Base-by-base conservation (phyloP, 805 yeast genomes). In the Sugiyamaella boreocaroliniensis region DNA sequence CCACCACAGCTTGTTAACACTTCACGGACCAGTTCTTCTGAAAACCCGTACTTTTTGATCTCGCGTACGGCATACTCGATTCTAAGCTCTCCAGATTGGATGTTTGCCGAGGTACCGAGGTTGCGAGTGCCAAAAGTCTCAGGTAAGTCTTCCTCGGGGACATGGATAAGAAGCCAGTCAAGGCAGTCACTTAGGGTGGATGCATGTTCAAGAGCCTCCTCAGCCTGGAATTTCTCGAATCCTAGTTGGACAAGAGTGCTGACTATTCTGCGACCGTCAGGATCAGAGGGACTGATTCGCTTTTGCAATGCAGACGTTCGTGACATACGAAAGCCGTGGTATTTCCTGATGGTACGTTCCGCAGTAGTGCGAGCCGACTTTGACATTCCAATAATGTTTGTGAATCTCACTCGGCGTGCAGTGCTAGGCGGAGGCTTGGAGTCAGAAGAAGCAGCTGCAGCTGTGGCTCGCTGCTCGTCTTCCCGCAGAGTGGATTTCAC, bases 91-190 rank as follows among this genome's bases (percentile, higher is more conserved):
- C 74, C 75, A 3, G 83, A 70, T 14, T 59, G 58, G n/a, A 79
- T 70, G 6, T 67, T 62, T 1, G 70, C 65, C 2, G 66, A 58
- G 19, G 61, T 60, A 2, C 69, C 69, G 1, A 64, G 55, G 46
- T 62, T 56, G 12, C 67, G 58, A 14, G 68, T 68, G 47, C 62
- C 49, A 48, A 72, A 73, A 37, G 58, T 49, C 18, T 58, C 53
- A 1, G 99, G 99, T 32, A 92, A 71, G 62, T 92, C 99, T 64
- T 90, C 98, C 57, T 93, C 97, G 0, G 98, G 98, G 2, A 92
- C 79, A 62, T 92, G 93, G 58, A 90, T 83, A 10, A 92, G 69
- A 16, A 92, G 75, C 92, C 93, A 86, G 55, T 83, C 87, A 43
- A 86, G 67, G 0, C 84, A 75, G 20, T 76, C 80, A 1, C 76